Evolutionary conservation across 2,329 filamentous ascomycete species (phyloP).

Genomic region (Delphinella strobiligena): DNA sequence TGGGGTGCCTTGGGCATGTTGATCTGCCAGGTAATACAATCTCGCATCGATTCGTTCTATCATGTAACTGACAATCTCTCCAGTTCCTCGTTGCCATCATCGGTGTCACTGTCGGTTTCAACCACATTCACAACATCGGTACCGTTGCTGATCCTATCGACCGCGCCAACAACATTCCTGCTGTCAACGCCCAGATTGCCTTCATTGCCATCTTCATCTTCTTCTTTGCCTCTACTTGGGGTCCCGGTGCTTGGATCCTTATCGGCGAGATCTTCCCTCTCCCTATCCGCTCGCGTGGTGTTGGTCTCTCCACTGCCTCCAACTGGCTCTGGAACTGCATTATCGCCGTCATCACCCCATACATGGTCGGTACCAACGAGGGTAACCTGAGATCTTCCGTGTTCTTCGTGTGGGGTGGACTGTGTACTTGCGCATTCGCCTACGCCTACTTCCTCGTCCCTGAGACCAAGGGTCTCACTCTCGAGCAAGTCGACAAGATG

Average conservation of each 20-base stretch:
- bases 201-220: conserved; percentile 91
- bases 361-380: conserved; percentile 49
- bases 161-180: conserved; percentile 31
- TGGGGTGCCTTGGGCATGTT: conserved; percentile 72
- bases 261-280: conserved; percentile 88
- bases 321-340: conserved; percentile 78
- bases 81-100: conserved; percentile 67
- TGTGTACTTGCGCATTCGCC: conserved; percentile 35
- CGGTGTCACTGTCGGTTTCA: conserved; percentile 30
- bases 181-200: conserved; percentile 57
- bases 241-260: conserved; percentile 57
- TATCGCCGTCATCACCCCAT: conserved; percentile 51
- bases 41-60: too few relatives aligned
- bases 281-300: conserved; percentile 77
- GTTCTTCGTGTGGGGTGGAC: conserved; percentile 31
- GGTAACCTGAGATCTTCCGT: conserved; percentile 37
- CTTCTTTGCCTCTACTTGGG: conserved; percentile 85
- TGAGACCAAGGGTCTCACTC: conserved; percentile 46
- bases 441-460: conserved; percentile 63
- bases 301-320: conserved; percentile 73
- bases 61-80: too few relatives aligned
- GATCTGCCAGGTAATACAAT: conserved; percentile 53
- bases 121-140: conserved; percentile 20
- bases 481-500: conserved; percentile 78
- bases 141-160: conserved; percentile 25